phyloP scores from a whole-genome alignment of 139 green algal species.

The Chlorella sp. region DNA sequence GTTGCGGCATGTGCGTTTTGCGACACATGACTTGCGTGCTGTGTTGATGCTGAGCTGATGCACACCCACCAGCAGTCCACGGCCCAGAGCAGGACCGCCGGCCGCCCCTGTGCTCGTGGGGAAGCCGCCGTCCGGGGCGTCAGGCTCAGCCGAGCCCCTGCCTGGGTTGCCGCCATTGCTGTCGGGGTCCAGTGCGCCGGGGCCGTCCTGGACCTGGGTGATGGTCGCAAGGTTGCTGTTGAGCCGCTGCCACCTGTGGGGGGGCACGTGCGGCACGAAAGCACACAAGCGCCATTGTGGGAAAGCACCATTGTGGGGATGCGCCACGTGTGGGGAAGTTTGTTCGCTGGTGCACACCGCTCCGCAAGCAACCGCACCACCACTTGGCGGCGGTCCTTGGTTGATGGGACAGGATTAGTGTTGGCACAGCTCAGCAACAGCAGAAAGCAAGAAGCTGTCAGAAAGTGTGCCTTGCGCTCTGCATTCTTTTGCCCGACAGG shows the following conservation, averaged over 20 bases:
- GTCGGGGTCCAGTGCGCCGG: background rate
- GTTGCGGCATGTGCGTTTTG: too few relatives aligned
- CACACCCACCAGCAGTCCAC: background rate
- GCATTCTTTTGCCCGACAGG: too few relatives aligned
- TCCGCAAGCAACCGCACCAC: background rate
- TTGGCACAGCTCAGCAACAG: too few relatives aligned
- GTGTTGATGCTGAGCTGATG: background rate
- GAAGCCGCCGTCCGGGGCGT: background rate
- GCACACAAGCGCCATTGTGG: too few relatives aligned
- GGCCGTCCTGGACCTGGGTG: constrained; percentile 51
- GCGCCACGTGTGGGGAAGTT: too few relatives aligned
- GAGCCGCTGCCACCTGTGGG: constrained; percentile 32
- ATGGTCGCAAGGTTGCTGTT: constrained; percentile 46
- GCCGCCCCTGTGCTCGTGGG: background rate
- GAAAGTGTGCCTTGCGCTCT: too few relatives aligned
- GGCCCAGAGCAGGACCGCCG: background rate
- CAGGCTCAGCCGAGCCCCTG: background rate
- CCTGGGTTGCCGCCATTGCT: background rate
- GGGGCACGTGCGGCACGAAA: background rate
- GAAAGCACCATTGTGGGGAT: too few relatives aligned
- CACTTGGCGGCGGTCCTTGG: too few relatives aligned
- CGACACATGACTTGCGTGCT: background rate
- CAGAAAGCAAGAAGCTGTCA: too few relatives aligned
- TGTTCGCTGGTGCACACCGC: too few relatives aligned
- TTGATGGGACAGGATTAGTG: too few relatives aligned